These are phyloP conservation scores for Taxillus chinensis DNA, from an alignment of 164 flowering plant genomes.

Conservation along the genomic window DNA sequence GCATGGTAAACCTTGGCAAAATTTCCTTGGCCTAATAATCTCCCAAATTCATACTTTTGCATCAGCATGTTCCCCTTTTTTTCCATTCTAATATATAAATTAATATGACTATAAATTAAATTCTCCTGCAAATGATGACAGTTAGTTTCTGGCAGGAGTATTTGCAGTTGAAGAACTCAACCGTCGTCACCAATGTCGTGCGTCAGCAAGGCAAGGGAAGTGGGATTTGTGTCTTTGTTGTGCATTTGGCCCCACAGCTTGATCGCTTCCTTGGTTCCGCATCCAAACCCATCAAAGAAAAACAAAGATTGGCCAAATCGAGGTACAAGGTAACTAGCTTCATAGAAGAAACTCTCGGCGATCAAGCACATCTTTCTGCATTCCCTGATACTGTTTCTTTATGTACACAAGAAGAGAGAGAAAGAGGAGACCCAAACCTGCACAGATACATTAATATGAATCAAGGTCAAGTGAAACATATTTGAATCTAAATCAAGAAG, in stretches of 20 bases:
- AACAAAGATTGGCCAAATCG: constrained; percentile 3
- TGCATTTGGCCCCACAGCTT: constrained; percentile 3
- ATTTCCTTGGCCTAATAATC: constrained; percentile 43
- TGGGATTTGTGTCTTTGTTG: constrained; percentile 1
- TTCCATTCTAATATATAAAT: constrained; percentile 19
- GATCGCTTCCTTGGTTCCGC: constrained; percentile 1
- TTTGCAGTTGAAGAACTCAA: constrained; percentile 8
- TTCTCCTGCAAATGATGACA: constrained; percentile 1
- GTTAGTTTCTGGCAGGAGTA: constrained; percentile 11
- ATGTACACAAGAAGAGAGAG: background rate
- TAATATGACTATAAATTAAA: constrained; percentile 1
- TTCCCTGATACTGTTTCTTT: constrained; percentile 18
- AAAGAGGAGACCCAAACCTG: background rate
- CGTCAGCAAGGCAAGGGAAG: constrained; percentile 8
- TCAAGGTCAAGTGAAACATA: too few species aligned
- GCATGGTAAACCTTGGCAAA: constrained; percentile 51
- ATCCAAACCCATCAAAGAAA: constrained; percentile 10
- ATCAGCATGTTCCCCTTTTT: constrained; percentile 28
- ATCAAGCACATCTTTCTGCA: constrained; percentile 37
- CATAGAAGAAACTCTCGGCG: constrained; percentile 1
- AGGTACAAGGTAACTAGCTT: background rate
- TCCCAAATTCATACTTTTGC: constrained; percentile 40
- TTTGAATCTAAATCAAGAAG: too few species aligned
- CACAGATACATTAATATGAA: too few species aligned
- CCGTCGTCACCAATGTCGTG: constrained; percentile 22